Percentiles rank a stretch among this genome's conserved stretches.
phyloP scores from a whole-genome alignment of 331 rosid genomes.

The Quercus tomentella region DNA sequence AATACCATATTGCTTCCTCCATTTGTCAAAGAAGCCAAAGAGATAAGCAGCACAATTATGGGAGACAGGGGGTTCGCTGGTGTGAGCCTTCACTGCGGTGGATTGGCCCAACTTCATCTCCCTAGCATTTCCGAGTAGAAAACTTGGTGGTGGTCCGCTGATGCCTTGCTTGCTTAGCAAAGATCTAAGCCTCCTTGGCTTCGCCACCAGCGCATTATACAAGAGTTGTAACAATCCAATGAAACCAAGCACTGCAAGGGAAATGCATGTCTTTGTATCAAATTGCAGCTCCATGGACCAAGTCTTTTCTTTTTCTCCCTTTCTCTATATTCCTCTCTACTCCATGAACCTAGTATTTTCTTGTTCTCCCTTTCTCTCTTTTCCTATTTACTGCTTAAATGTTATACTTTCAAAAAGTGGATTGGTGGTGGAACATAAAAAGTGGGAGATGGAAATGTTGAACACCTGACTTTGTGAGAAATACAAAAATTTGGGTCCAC shows the following conservation, averaged over 20 bases:
- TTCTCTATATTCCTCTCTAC: neutral
- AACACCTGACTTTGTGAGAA: too few relatives aligned
- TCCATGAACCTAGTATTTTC: too few relatives aligned
- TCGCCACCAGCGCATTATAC: conserved; percentile 16
- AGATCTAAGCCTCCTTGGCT: conserved; percentile 34
- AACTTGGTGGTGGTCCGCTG: conserved; percentile 35
- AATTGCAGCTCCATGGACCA: neutral
- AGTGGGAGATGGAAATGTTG: too few relatives aligned
- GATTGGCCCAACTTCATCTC: conserved; percentile 19
- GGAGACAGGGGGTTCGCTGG: neutral
- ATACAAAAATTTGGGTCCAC: too few relatives aligned
- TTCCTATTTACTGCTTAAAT: too few relatives aligned
- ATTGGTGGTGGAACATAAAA: too few relatives aligned
- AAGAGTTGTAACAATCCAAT: neutral
- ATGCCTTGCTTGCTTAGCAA: conserved; percentile 42
- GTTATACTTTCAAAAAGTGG: too few relatives aligned
- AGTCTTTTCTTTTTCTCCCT: neutral
- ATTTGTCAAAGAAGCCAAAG: conserved; percentile 31
- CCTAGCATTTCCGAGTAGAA: conserved; percentile 33
- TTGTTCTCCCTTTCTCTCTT: too few relatives aligned
- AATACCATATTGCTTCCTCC: conserved; percentile 39
- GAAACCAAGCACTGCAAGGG: conserved; percentile 17
- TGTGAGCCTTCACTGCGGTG: neutral
- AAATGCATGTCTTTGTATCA: neutral
- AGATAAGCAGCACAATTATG: conserved; percentile 32